Base-by-base conservation (phyloP, 805 yeast species). In the Diddensiella transvaalensis region DNA sequence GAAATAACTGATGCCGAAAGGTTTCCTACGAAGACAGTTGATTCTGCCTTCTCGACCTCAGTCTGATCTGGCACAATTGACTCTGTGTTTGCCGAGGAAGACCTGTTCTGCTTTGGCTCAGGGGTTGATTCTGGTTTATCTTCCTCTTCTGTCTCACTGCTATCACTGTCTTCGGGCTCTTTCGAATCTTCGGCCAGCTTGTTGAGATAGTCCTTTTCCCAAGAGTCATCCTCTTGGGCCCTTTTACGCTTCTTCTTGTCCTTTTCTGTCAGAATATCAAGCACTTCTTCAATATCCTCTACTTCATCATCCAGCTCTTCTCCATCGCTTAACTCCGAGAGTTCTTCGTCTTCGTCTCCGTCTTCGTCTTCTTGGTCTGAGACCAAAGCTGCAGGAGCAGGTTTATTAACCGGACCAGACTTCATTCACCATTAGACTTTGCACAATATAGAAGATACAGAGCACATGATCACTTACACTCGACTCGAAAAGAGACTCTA, bases 1-100 rank as follows among this genome's bases (percentile, higher is more conserved):
- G 84, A 75, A 54, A 89, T 78, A 5, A 82, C 88, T 0, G 70
- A 61, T 35, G 80, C 68, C 29, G 86, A 78, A 11, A 91, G 78
- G 64, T 93, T 93, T 39, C 97, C 98, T 6, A 93, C 82, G 60
- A 93, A 93, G 0, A 91, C 72, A 0, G 96, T 88, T 57, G 83
- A 76, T 55, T 85, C 87, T 3, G 96, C 95, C 65, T 87, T 86
- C 57, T 79, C 86, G 42, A 85, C 70, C 63, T 88, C 96, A n/a
- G 69, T 69, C 83, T 62, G 82, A 82, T 51, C 83, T 66, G 66
- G 84, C 84, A 40, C 70, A 66, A 54, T 83, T 2, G 60, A 61
- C 13, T 63, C 59, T 11, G 60, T 66, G 2, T 51, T 54, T 8
- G 32, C 32, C 11, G 13, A 8, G 8, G 8, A 8, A 26, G 32